These are phyloP conservation scores for Puccinia novopanici DNA, from an alignment of 1,284 basidiomycete genomes.

Conservation along the genomic window DNA sequence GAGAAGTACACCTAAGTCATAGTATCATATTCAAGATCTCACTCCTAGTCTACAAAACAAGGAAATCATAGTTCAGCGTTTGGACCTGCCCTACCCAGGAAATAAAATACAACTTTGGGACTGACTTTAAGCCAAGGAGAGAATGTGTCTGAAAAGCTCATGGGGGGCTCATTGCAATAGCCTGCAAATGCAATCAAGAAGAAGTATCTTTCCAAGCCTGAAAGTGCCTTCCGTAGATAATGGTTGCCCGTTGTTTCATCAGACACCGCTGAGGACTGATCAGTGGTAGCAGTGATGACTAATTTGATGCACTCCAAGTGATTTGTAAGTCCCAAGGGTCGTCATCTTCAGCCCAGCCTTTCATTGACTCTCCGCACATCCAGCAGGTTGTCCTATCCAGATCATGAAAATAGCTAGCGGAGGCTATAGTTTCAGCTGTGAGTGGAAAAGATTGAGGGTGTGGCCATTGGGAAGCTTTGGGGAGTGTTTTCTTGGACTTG, in stretches of 20 bases:
- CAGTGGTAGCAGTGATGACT: slow-evolving; percentile 70
- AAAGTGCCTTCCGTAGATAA: slow-evolving; percentile 61
- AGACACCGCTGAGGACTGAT: slow-evolving; percentile 4
- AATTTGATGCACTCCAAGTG: slow-evolving; percentile 72
- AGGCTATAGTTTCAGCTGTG: slow-evolving; percentile 29
- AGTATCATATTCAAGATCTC: slow-evolving; percentile 63
- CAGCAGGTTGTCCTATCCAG: slow-evolving; percentile 41
- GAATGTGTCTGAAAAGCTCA: slow-evolving; percentile 71
- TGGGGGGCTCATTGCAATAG: slow-evolving; percentile 74
- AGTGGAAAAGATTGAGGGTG: slow-evolving; percentile 30
- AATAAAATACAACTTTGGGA: slow-evolving; percentile 1
- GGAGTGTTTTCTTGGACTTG: slow-evolving; percentile 36
- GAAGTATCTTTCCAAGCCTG: slow-evolving; percentile 69
- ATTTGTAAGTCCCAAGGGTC: slow-evolving; percentile 32
- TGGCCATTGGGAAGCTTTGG: slow-evolving; percentile 40
- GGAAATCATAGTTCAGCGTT: slow-evolving; percentile 35
- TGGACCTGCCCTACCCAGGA: neutral
- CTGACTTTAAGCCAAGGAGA: slow-evolving; percentile 79
- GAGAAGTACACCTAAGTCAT: slow-evolving; percentile 73
- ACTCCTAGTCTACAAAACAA: slow-evolving; percentile 39
- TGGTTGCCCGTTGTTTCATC: slow-evolving; percentile 65
- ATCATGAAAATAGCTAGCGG: slow-evolving; percentile 40
- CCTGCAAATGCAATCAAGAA: slow-evolving; percentile 93
- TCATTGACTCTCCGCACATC: slow-evolving; percentile 45
- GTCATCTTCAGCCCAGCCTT: slow-evolving; percentile 34